Evolutionary conservation across 2,329 filamentous ascomycete genomes (phyloP).

Genomic region (Aspergillus sp.): DNA sequence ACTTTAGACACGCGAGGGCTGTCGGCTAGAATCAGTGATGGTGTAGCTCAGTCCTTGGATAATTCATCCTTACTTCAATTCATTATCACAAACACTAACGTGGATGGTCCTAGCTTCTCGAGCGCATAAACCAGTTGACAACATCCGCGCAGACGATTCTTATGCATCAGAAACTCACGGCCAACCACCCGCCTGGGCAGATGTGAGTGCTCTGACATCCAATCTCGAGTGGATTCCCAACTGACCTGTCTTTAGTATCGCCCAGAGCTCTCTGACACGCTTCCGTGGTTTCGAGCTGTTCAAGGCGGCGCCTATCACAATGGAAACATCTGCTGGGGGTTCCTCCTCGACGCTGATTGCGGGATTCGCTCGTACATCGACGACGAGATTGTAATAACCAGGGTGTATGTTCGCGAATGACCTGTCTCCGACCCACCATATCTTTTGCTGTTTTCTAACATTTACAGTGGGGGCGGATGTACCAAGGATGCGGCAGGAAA

Average conservation of each 20-base stretch:
- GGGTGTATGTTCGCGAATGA: conserved; percentile 48
- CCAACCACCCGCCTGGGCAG: neutral
- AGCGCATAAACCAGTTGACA: too few relatives aligned
- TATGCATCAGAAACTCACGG: neutral
- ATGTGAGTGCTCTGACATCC: neutral
- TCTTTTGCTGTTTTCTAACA: conserved; percentile 8
- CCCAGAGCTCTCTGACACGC: conserved; percentile 61
- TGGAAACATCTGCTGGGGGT: conserved; percentile 51
- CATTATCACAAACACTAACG: too few relatives aligned
- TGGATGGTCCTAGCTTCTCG: too few relatives aligned
- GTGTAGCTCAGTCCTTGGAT: too few relatives aligned
- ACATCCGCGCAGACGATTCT: too few relatives aligned
- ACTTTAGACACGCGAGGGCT: too few relatives aligned
- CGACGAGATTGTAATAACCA: conserved; percentile 61
- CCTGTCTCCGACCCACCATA: neutral
- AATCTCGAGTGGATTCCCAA: neutral
- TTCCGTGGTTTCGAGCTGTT: conserved; percentile 61
- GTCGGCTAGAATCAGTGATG: too few relatives aligned
- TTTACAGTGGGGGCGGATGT: conserved; percentile 53
- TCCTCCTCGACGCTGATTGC: conserved; percentile 58
- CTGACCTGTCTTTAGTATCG: conserved; percentile 7
- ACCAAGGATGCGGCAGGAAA: conserved; percentile 46
- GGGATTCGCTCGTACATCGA: conserved; percentile 58
- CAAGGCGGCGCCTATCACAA: conserved; percentile 59
- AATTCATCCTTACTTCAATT: too few relatives aligned